Percentiles rank a stretch among this genome's conserved stretches.
phyloP scores from a whole-genome alignment of 495 filamentous ascomycete species.

The Neurospora discreta region DNA sequence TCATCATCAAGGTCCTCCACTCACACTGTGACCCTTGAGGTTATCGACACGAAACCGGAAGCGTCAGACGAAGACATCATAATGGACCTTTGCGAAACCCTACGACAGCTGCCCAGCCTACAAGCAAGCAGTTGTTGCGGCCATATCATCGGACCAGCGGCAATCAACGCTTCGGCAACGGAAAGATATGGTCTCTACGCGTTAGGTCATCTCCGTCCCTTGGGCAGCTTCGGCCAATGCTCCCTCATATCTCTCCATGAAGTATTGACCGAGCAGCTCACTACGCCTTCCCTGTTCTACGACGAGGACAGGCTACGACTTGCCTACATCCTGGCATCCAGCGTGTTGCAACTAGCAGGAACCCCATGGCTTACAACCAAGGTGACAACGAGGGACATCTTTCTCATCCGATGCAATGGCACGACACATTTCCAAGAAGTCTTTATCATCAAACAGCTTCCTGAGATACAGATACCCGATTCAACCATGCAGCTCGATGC shows the following conservation, averaged over 20 bases:
- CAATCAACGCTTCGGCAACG: neutral
- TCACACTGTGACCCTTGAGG: neutral
- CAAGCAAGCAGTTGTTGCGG: neutral
- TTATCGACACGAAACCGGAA: neutral
- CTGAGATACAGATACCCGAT: neutral
- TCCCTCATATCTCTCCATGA: neutral
- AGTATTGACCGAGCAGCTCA: neutral
- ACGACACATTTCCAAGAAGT: neutral
- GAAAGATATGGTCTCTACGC: neutral
- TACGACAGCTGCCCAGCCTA: too few relatives aligned
- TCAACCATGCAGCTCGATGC: neutral
- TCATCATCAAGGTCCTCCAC: neutral
- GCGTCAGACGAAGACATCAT: neutral
- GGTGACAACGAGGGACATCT: neutral
- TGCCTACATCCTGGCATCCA: neutral
- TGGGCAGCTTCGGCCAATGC: neutral
- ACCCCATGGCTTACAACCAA: neutral
- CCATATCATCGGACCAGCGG: neutral
- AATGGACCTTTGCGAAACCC: neutral
- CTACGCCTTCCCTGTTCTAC: neutral
- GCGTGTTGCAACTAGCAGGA: neutral
- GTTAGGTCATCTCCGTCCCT: neutral
- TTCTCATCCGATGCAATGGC: neutral
- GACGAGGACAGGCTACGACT: neutral
- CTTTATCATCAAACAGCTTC: neutral